Evolutionary conservation across 1,139 yeast genomes (phyloP), one percentile per base, ranked within the genome.

Genomic region (Ogataea hybrid): DNA sequence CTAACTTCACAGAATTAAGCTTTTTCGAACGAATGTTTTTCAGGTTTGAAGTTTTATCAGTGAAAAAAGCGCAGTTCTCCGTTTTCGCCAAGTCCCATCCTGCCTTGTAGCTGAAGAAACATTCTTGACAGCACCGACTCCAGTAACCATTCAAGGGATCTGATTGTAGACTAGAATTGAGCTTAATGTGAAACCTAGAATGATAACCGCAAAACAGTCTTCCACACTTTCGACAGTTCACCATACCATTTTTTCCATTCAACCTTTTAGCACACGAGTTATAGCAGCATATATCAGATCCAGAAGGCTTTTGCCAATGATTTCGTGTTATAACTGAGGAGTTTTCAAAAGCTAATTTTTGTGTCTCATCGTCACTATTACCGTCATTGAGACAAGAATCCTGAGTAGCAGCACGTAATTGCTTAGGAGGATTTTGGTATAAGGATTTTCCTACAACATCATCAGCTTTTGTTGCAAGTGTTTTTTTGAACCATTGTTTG

Each of bases 151-250:
- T 11, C 2, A 18, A 20, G 0, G 76, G 68, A 48, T 76, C 73
- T 51, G 75, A 69, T 36, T 68, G 43, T 5, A 79, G 87, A 46
- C 58, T 59, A 28, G 50, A 62, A 53, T 69, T 70, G 40, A 68
- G 69, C 64, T 68, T 76, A 45, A 75, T 63, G 32, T 69, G 70
- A 56, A 70, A 79, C 40, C 68, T 63, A 3, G 88, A 72, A 65
- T 89, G 96, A 21, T 63, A 65, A 45, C 74, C 73, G 59, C 96
- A 88, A 57, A 65, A 87, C 16, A 88, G 62, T 22, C 69, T 62
- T 0, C 96, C 96, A 65, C 97, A 89, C 50, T 69, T 74, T 16
- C 84, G 63, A 58, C 90, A 83, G 55, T 82, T 81, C 4, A 75
- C 77, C 2, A 68, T 57, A 0, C 84, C 84, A 50, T 69, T 71